Conservation (phyloP, 176 grass and related monocot genomes). For the Eragrostis nindensis region DNA sequence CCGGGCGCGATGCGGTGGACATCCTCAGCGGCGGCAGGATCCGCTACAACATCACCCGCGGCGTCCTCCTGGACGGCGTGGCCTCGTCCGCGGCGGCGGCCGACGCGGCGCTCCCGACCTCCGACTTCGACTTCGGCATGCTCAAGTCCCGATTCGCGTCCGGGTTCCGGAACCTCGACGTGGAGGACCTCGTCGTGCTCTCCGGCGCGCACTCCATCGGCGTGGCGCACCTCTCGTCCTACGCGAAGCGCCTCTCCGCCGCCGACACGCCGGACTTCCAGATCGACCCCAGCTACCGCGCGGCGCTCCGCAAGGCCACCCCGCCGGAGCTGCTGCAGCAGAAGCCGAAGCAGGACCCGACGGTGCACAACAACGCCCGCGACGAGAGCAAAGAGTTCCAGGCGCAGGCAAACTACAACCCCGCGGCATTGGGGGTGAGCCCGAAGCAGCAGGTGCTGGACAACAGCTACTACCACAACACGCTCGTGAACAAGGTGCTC, state of each 20-base stretch:
- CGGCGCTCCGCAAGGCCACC: not conserved
- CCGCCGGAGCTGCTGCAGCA: not conserved
- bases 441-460: not conserved
- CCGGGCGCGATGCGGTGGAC: slow-evolving; percentile 40
- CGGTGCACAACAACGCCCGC: not conserved
- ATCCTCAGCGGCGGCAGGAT: slow-evolving; percentile 42
- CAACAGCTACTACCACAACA: slow-evolving; percentile 50
- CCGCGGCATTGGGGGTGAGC: not conserved
- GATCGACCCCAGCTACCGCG: not conserved
- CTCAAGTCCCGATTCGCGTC: slow-evolving; percentile 20
- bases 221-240: slow-evolving; percentile 46
- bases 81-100: slow-evolving; percentile 23
- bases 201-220: slow-evolving; percentile 65
- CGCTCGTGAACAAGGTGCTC: slow-evolving; percentile 33
- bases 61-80: slow-evolving; percentile 57
- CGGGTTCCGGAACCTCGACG: slow-evolving; percentile 6
- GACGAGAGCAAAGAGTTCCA: not conserved
- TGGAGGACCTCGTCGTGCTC: slow-evolving; percentile 55
- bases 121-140: slow-evolving; percentile 18
- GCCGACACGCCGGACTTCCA: not conserved
- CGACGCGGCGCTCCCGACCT: slow-evolving; percentile 17
- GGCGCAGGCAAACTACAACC: not conserved
- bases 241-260: slow-evolving; percentile 41
- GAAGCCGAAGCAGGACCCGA: slow-evolving; percentile 29
- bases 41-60: slow-evolving; percentile 34